phyloP scores from a whole-genome alignment of 2,329 filamentous ascomycete genomes.

The Monilinia fructigena region DNA sequence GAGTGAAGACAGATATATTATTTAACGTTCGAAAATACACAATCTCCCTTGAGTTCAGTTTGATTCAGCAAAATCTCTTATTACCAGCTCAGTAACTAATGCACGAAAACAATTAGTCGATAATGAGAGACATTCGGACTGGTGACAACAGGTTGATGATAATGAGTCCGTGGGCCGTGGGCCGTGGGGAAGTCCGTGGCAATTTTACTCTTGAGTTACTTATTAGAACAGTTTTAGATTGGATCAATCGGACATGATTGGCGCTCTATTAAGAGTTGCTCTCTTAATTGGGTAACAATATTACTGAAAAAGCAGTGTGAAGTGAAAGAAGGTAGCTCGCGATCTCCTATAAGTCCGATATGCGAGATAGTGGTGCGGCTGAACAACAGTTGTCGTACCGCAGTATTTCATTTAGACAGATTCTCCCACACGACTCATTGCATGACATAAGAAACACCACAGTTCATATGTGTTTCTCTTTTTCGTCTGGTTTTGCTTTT shows the following conservation, averaged over 20 bases:
- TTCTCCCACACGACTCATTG: too few species aligned
- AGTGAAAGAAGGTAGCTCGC: background rate
- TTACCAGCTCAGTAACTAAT: background rate
- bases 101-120: background rate
- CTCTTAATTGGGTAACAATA: background rate
- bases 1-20: background rate
- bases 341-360: background rate
- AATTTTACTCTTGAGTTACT: background rate
- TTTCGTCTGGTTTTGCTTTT: too few species aligned
- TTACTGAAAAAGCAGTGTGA: background rate
- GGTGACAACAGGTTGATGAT: background rate
- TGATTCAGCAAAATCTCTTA: background rate
- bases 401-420: too few species aligned
- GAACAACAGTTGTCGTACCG: too few species aligned
- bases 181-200: conserved; percentile 15
- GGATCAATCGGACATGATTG: background rate
- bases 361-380: background rate
- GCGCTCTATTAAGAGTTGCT: background rate
- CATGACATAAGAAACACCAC: too few species aligned
- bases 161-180: conserved; percentile 2
- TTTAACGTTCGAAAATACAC: background rate
- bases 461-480: too few species aligned
- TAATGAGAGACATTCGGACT: background rate
- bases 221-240: too few species aligned
- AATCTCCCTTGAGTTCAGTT: background rate